Percentiles rank a stretch among this genome's conserved stretches.
These are phyloP conservation scores for Hygrophila difformis DNA, from an alignment of 257 asterid species.

Conservation along the genomic window DNA sequence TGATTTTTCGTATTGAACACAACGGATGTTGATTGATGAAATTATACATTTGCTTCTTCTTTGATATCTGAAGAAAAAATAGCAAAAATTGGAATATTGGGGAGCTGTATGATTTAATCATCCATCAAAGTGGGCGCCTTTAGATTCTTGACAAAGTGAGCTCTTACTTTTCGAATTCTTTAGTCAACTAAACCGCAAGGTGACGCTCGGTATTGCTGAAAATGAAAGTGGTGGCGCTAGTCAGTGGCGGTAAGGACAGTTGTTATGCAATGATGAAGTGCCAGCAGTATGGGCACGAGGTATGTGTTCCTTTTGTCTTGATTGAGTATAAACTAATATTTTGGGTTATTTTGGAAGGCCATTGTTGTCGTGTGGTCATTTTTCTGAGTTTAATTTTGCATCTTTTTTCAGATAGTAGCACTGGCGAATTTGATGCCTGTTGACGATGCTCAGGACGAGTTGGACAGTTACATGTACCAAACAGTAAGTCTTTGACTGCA, in stretches of 20 bases:
- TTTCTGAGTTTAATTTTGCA: background rate
- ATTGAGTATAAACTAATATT: background rate
- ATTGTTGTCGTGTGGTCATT: background rate
- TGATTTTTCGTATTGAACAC: too few species aligned
- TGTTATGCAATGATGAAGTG: conserved; percentile 97
- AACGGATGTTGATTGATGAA: too few species aligned
- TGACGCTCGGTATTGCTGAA: conserved; percentile 16
- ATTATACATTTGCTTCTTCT: too few species aligned
- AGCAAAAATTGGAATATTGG: too few species aligned
- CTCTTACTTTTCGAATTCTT: too few species aligned
- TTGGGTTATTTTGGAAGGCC: conserved; percentile 3
- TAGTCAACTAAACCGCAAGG: too few species aligned
- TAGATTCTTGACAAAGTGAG: too few species aligned
- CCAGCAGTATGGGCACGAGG: conserved; percentile 83
- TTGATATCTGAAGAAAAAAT: too few species aligned
- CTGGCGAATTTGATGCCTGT: conserved; percentile 87
- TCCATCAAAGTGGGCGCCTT: too few species aligned
- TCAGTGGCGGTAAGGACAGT: conserved; percentile 97
- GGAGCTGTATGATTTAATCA: too few species aligned
- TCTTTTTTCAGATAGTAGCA: conserved; percentile 62
- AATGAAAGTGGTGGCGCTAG: conserved; percentile 92
- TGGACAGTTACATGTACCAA: conserved; percentile 97
- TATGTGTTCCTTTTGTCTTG: conserved; percentile 16
- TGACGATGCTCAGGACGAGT: conserved; percentile 78
- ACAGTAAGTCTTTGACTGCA: conserved; percentile 46